phyloP scores from a whole-genome alignment of 208 protist genomes.

The Crithidia thermophila region DNA sequence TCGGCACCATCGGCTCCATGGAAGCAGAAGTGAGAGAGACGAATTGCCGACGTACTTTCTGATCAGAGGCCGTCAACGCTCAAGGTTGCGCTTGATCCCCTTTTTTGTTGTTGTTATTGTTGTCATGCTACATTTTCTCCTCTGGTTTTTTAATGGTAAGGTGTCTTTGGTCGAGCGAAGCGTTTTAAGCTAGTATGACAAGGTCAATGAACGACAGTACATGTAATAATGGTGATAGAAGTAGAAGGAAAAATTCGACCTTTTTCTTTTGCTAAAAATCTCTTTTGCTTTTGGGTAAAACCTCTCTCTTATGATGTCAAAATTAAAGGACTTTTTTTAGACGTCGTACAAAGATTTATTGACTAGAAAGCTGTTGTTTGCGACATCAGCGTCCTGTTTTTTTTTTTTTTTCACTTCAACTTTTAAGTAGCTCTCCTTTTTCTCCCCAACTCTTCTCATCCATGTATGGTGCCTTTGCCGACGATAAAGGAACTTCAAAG shows the following conservation, averaged over 20 bases:
- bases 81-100: background rate
- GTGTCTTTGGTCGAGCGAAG: too few relatives aligned
- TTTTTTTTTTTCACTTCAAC: background rate
- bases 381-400: too few relatives aligned
- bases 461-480: too few relatives aligned
- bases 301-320: too few relatives aligned
- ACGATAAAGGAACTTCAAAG: too few relatives aligned
- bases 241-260: background rate
- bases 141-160: too few relatives aligned
- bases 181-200: too few relatives aligned
- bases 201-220: too few relatives aligned
- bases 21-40: constrained; percentile 31
- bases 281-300: background rate
- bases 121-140: background rate
- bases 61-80: too few relatives aligned
- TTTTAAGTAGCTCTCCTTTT: background rate
- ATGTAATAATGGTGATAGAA: constrained; percentile 7
- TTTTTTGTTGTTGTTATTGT: background rate
- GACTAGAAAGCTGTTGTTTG: too few relatives aligned
- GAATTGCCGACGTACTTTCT: background rate
- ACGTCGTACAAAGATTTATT: too few relatives aligned
- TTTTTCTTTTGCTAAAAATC: background rate
- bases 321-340: too few relatives aligned
- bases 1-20: constrained; percentile 66
- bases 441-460: background rate